These are phyloP conservation scores for Ceratobasidium sp. DNA, from an alignment of 1,284 basidiomycete genomes.

Conservation along the genomic window DNA sequence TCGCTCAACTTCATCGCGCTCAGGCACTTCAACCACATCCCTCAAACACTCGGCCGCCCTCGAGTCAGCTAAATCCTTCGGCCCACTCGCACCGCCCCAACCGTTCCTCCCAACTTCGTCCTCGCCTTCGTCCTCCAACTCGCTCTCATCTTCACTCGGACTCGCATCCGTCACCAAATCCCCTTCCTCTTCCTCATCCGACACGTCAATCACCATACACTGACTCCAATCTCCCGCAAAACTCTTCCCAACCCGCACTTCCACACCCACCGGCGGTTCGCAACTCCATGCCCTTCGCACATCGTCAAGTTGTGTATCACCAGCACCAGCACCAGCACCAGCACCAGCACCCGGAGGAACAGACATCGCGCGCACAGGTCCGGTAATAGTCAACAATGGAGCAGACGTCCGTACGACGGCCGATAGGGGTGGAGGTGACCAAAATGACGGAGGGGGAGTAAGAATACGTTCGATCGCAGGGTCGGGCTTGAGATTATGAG, in stretches of 20 bases:
- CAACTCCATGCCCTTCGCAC: conserved; percentile 38
- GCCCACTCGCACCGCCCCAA: too few relatives aligned
- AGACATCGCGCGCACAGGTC: conserved; percentile 24
- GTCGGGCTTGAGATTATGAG: conserved; percentile 23
- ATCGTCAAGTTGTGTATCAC: conserved; percentile 4
- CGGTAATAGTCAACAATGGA: background rate
- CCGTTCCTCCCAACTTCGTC: background rate
- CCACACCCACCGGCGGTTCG: conserved; percentile 24
- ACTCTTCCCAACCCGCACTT: conserved; percentile 12
- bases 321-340: background rate
- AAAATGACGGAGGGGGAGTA: conserved; percentile 39
- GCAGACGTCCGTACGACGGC: conserved; percentile 29
- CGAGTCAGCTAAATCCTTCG: background rate
- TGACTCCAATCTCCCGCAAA: conserved; percentile 43
- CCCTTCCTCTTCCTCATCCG: conserved; percentile 26
- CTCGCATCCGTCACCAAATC: conserved; percentile 20
- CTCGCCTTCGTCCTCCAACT: conserved; percentile 10
- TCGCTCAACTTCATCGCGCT: background rate
- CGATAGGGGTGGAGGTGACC: conserved; percentile 35
- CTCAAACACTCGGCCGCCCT: background rate
- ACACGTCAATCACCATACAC: conserved; percentile 40
- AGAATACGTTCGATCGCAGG: conserved; percentile 33
- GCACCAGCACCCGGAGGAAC: conserved; percentile 6
- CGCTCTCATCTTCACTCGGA: conserved; percentile 19
- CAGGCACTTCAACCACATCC: background rate